Base-by-base conservation (phyloP, 345 rosid genomes). In the Bruguiera sexangula region DNA sequence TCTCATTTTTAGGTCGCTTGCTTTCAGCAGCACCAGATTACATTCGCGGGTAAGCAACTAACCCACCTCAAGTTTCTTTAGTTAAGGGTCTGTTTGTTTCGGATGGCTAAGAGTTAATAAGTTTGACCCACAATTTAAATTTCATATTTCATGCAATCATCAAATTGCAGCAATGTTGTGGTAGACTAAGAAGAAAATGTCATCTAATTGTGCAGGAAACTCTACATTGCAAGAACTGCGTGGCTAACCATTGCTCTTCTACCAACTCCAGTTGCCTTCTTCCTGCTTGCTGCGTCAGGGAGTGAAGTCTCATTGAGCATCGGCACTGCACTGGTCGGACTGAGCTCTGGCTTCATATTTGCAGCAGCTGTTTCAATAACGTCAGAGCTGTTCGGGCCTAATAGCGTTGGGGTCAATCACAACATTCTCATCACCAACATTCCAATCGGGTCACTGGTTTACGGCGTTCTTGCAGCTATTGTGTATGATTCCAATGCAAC, bases 1-100 rank as follows among this genome's bases (percentile, higher is more conserved):
- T 92, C 85, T 95, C 97, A 55, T 95, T 95, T 85, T 95, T 95
- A 10, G 99, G 99, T n/a, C 88, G 99, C 26, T 70, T 95, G 73
- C 90, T 95, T 37, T 90, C 99, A 0, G 96, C 99, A 16, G 86
- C 86, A 55, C 97, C 96, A 0, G 99, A 95, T 73, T 95, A 89
- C 71, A 73, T 95, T 53, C 86, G 99, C 9, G 76, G 79, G 97
- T 92, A 86, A 84, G 94, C 71, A 0, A 69, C 67, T 43, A 11
- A 13, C 4, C 4, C 26, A 13, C 6, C 22, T 52, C 8, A 13
- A 20, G 21, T 69, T 24, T n/a, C 29, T 32, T 48, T 8, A 48
- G 13, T 13, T 43, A 43, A 43, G 1, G 19, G 5, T 13, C 10
- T 39, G 15, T 39, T 39, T 39, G 46, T 39, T 39, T 39, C 46